phyloP scores from a whole-genome alignment of 768 basidiomycete genomes.

The Lentinula sp. region DNA sequence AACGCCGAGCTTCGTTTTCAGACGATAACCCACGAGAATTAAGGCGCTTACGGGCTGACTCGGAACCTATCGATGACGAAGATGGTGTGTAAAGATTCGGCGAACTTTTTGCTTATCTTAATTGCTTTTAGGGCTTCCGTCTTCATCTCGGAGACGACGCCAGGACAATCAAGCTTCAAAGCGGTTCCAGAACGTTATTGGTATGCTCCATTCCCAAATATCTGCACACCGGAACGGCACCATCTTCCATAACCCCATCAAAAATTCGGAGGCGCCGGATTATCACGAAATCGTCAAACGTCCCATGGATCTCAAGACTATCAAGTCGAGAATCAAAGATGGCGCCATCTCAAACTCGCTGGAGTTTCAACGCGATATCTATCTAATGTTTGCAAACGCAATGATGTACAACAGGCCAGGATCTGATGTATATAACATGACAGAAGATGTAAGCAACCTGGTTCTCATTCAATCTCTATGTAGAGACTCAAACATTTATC shows the following conservation, averaged over 20 bases:
- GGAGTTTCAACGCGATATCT: constrained; percentile 87
- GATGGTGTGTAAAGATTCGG: constrained; percentile 37
- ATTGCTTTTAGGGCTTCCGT: constrained; percentile 17
- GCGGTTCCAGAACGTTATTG: constrained; percentile 76
- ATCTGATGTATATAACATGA: constrained; percentile 85
- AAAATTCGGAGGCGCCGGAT: constrained; percentile 81
- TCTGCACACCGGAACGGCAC: constrained; percentile 83
- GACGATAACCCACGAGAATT: constrained; percentile 44
- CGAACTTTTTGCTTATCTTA: not conserved
- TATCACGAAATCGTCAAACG: constrained; percentile 89
- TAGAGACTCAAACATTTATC: not conserved
- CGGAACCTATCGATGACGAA: constrained; percentile 61
- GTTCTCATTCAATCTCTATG: not conserved
- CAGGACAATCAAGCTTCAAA: constrained; percentile 55
- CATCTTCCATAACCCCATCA: constrained; percentile 89
- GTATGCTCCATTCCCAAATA: constrained; percentile 76
- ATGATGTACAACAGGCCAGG: constrained; percentile 94
- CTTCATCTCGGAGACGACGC: constrained; percentile 24
- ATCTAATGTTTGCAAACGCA: constrained; percentile 94
- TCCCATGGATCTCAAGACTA: constrained; percentile 95
- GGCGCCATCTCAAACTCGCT: constrained; percentile 74
- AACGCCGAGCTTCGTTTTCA: constrained; percentile 57
- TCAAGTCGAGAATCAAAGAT: constrained; percentile 81
- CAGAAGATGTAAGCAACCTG: constrained; percentile 69
- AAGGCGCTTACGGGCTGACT: constrained; percentile 46